These are phyloP conservation scores for Croton laevigatus DNA, from an alignment of 441 rosid genomes.

Conservation along the genomic window DNA sequence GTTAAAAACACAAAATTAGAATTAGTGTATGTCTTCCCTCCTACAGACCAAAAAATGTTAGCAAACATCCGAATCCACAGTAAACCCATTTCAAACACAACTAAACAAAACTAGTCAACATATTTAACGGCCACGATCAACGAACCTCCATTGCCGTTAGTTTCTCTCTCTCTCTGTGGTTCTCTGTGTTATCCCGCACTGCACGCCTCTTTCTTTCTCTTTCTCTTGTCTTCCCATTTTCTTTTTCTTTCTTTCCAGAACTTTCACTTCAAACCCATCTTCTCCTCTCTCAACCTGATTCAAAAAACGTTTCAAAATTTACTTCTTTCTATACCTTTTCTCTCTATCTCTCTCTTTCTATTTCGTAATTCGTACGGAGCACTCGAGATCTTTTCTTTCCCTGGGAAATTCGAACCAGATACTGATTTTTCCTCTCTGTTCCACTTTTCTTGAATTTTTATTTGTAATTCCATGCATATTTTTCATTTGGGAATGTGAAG, in stretches of 20 bases:
- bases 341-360: neutral
- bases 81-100: neutral
- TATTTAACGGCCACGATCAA: neutral
- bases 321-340: neutral
- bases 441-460: neutral
- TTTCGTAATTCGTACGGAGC: neutral
- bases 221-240: neutral
- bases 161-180: neutral
- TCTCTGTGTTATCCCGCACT: constrained; percentile 4
- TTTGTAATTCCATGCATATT: neutral
- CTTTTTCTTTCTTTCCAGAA: constrained; percentile 15
- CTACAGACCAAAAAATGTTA: neutral
- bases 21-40: neutral
- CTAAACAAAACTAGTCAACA: neutral
- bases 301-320: neutral
- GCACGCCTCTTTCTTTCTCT: constrained; percentile 1
- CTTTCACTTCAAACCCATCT: neutral
- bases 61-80: neutral
- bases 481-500: neutral
- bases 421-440: constrained; percentile 11
- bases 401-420: constrained; percentile 14
- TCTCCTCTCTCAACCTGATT: neutral
- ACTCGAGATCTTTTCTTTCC: neutral
- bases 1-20: too few species aligned
- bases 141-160: neutral